Conservation (phyloP, 1,284 basidiomycete genomes). For the Cryptococcus maquisensis region DNA sequence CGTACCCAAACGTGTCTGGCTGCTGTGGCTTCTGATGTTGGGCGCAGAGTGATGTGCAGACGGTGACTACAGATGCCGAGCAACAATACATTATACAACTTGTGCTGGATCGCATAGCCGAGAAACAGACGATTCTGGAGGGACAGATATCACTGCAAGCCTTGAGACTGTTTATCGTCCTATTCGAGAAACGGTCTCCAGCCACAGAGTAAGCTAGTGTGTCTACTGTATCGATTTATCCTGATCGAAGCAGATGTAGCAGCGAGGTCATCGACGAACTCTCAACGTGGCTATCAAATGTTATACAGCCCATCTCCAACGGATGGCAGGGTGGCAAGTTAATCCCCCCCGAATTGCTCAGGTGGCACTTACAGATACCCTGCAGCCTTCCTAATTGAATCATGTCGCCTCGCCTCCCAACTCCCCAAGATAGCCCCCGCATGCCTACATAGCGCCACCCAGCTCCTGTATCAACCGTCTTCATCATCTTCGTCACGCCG, state of each 20-base stretch:
- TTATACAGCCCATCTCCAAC: background rate
- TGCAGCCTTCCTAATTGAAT: slow-evolving; percentile 3
- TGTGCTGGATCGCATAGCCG: slow-evolving; percentile 6
- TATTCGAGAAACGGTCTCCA: background rate
- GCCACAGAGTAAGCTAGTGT: too few species aligned
- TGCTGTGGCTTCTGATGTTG: background rate
- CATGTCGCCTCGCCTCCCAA: slow-evolving; percentile 17
- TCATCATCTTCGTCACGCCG: slow-evolving; percentile 4
- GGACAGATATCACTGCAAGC: too few species aligned
- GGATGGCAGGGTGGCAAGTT: slow-evolving; percentile 8
- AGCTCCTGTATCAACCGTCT: background rate
- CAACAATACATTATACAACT: slow-evolving; percentile 17
- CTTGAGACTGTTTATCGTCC: too few species aligned
- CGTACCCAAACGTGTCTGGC: background rate
- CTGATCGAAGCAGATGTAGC: too few species aligned
- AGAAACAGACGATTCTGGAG: too few species aligned
- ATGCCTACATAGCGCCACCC: background rate
- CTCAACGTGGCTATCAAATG: background rate
- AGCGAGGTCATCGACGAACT: background rate
- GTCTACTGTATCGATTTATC: too few species aligned
- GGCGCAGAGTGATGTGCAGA: slow-evolving; percentile 15
- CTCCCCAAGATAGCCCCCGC: background rate
- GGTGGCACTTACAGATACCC: too few species aligned
- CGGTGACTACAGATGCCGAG: slow-evolving; percentile 7
- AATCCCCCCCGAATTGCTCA: too few species aligned